These are phyloP conservation scores for Sugiyamaella grinbergsii DNA, from an alignment of 1,139 yeast species.

Conservation along the genomic window DNA sequence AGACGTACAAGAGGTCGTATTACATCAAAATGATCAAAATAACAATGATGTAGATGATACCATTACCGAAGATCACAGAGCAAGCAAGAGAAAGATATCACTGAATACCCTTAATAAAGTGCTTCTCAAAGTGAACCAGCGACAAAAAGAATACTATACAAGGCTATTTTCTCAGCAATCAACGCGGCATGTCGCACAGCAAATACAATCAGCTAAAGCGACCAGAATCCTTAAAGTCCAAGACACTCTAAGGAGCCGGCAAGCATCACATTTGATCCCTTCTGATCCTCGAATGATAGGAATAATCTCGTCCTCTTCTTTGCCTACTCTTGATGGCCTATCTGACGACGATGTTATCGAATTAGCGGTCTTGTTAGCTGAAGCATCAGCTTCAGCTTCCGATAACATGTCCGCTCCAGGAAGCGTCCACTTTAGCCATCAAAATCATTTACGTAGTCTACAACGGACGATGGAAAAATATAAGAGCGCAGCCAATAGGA, in stretches of 20 bases:
- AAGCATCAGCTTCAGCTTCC: not conserved
- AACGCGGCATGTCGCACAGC: constrained; percentile 27
- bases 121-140: constrained; percentile 25
- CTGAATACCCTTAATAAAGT: constrained; percentile 21
- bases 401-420: not conserved
- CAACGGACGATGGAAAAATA: constrained; percentile 2
- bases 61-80: not conserved
- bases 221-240: constrained; percentile 16
- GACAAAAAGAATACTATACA: constrained; percentile 25
- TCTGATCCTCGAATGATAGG: constrained; percentile 20
- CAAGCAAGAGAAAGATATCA: constrained; percentile 12
- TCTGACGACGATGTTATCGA: constrained; percentile 16
- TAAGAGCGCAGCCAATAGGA: not conserved
- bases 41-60: constrained; percentile 20
- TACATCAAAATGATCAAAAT: not conserved
- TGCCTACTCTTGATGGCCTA: constrained; percentile 7
- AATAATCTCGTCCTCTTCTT: constrained; percentile 11
- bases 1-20: constrained; percentile 3
- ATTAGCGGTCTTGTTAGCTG: constrained; percentile 11
- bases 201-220: constrained; percentile 22
- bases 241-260: constrained; percentile 12
- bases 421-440: not conserved
- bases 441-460: not conserved
- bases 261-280: constrained; percentile 17
- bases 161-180: constrained; percentile 32